Base-by-base conservation (phyloP, 139 green algal genomes). In the Nannochloris sp. region DNA sequence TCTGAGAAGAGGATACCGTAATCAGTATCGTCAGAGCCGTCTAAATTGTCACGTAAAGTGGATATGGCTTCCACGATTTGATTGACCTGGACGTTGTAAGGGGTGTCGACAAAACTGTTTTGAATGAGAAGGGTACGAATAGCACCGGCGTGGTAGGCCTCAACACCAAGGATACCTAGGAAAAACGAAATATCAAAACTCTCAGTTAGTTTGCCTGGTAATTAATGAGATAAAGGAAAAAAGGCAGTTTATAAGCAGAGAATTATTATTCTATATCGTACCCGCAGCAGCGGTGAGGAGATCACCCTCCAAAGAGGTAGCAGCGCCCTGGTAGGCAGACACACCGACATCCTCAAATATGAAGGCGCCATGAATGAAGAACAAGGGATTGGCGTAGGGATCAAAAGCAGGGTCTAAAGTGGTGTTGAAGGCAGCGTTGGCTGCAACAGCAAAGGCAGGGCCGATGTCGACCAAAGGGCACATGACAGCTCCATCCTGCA, bases 291-390 rank as follows among this genome's bases (percentile, higher is more conserved):
- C 53, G 6, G 37, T 51, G 4, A 81, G 66, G 61, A 46, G 54
- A 23, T 25, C 56, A 30, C 60, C 63, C 61, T 64, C 51, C 7
- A 14, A 36, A 33, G 79, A 38, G 23, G 72, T 30, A 3, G 61
- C 48, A 19, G 72, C 77, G 34, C 68, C 68, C 51, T 44, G 48
- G 70, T 76, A 84, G 15, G 77, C 77, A 6, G 71, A 79, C 44
- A 81, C 77, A 37, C 77, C 80, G 2, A 86, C 79, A 32, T 86
- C 79, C 69, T 85, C 75, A 60, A 83, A 85, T 60, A 84, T 81
- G 65, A 82, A 85, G 34, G 75, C 79, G 14, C 68, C 79, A 42
- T 76, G 81, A 13, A 73, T 62, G 78, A 85, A 87, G 54, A 73
- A 60, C 6, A 82, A 23, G 67, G 78, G 70, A 25, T 60, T 73